Evolutionary conservation across 2,329 filamentous ascomycete species (phyloP), one percentile per base, ranked within the genome.

Genomic region (Lachnellula hyalina): DNA sequence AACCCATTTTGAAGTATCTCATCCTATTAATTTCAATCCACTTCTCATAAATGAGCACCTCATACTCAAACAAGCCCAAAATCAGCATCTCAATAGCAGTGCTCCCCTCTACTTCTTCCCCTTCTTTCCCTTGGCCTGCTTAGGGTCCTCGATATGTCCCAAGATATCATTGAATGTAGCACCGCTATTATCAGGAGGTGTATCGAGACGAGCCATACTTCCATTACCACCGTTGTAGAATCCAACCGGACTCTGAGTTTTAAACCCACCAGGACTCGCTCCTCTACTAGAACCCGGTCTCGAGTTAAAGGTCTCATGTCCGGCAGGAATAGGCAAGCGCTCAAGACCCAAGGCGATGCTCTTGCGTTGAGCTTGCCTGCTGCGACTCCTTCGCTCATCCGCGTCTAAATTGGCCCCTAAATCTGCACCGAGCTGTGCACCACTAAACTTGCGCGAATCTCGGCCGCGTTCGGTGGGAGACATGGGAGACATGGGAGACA

Each of bases 311-410:
- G 45, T 32, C 17, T 48, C 49, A 23, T 25, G 46, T 7, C 48
- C 47, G 7, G 46, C 36, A 21, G 65, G 65, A 38, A 65, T 60
- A n/a, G 62, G 57, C 8, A 68, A 49, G 34, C 62, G 59, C 53
- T 68, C 67, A 8, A 68, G 56, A 34, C 65, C 65, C 15, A 68
- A 48, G 9, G 59, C 65, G 17, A 68, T 62, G 35, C 64, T 65
- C n/a, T 61, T 60, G 23, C 65, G 58, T 46, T 65, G 59, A 14
- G 57, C 58, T 23, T 54, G 47, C n/a, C 55, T 42, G 25, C 50
- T 58, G n/a, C 55, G 51, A 51, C 41, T 49, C 34, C 52, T 23
- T 4, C 46, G 32, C 5, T 56, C 52, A 23, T 41, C 17, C 4
- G 15, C 6, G 4, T 1, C 36, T 41, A 41, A 19, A 41, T 41